Conservation (phyloP, 331 rosid genomes). For the Stylosanthes scabra region DNA sequence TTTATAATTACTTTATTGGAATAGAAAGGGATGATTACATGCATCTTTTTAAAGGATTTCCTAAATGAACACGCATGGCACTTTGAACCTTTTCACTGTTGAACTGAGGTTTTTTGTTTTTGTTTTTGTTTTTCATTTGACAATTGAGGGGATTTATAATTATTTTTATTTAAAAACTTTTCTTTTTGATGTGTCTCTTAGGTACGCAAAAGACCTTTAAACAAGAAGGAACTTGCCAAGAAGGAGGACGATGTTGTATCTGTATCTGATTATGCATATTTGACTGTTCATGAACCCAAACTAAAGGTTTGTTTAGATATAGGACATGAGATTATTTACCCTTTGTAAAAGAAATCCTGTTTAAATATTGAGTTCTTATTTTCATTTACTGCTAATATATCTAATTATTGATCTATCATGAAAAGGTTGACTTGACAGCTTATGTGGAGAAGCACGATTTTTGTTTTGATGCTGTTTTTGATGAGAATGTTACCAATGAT, state of each 20-base stretch:
- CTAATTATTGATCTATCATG: slow-evolving; percentile 31
- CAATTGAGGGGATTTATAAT: slow-evolving; percentile 27
- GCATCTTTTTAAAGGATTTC: neutral
- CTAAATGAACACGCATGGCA: neutral
- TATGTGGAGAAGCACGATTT: slow-evolving; percentile 99
- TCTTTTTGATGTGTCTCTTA: slow-evolving; percentile 44
- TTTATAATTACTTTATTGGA: too few relatives aligned
- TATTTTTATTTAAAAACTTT: slow-evolving; percentile 1
- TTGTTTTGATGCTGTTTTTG: slow-evolving; percentile 97
- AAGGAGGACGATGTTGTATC: slow-evolving; percentile 95
- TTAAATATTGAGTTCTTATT: slow-evolving; percentile 23
- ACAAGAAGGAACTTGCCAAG: slow-evolving; percentile 92
- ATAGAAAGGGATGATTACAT: neutral
- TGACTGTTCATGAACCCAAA: slow-evolving; percentile 93
- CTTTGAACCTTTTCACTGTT: slow-evolving; percentile 20
- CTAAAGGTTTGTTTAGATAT: slow-evolving; percentile 67
- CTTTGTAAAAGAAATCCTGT: slow-evolving; percentile 9
- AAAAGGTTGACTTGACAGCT: slow-evolving; percentile 97
- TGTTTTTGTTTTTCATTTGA: slow-evolving; percentile 1
- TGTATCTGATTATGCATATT: slow-evolving; percentile 69
- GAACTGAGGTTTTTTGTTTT: neutral
- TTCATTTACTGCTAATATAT: slow-evolving; percentile 26
- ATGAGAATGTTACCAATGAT: slow-evolving; percentile 84
- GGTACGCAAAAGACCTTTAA: slow-evolving; percentile 98
- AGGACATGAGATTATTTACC: slow-evolving; percentile 19